Evolutionary conservation across 2,329 filamentous ascomycete genomes (phyloP).

Genomic region (Peltaster fructicola): DNA sequence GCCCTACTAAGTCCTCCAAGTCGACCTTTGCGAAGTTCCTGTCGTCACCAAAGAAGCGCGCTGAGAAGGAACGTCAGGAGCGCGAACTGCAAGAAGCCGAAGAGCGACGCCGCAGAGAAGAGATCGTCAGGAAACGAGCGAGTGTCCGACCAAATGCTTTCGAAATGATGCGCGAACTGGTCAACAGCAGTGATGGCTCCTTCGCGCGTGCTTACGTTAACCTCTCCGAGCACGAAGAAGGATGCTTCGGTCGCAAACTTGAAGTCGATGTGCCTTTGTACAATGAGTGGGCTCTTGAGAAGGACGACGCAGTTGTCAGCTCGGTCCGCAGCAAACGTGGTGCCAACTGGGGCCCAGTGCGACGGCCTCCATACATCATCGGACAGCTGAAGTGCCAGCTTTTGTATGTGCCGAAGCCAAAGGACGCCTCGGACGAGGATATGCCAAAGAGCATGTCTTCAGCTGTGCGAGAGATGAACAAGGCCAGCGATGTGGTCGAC

Average conservation of each 20-base stretch:
- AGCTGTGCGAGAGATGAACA: constrained; percentile 81
- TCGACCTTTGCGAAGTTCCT: constrained; percentile 86
- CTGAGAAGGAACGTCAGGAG: constrained; percentile 73
- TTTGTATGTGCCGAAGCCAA: constrained; percentile 84
- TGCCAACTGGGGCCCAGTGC: constrained; percentile 41
- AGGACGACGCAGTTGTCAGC: constrained; percentile 50
- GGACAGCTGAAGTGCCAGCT: constrained; percentile 89
- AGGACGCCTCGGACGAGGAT: constrained; percentile 71
- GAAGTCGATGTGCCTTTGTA: constrained; percentile 85
- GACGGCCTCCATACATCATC: constrained; percentile 82
- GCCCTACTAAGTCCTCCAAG: constrained; percentile 50
- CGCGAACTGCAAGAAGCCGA: constrained; percentile 60
- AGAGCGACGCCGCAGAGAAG: constrained; percentile 22
- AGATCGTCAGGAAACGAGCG: constrained; percentile 36
- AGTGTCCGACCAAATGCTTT: constrained; percentile 55
- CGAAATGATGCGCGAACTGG: constrained; percentile 71
- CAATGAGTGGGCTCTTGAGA: constrained; percentile 95
- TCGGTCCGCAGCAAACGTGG: constrained; percentile 78
- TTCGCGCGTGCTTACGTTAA: constrained; percentile 90
- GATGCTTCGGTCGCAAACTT: constrained; percentile 76
- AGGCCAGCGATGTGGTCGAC: constrained; percentile 64
- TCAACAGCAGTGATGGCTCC: constrained; percentile 72
- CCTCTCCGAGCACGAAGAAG: constrained; percentile 76
- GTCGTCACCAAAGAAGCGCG: constrained; percentile 88
- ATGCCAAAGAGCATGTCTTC: constrained; percentile 99